Conservation (phyloP, 306 rosid genomes). For the Acacia acuminata region DNA sequence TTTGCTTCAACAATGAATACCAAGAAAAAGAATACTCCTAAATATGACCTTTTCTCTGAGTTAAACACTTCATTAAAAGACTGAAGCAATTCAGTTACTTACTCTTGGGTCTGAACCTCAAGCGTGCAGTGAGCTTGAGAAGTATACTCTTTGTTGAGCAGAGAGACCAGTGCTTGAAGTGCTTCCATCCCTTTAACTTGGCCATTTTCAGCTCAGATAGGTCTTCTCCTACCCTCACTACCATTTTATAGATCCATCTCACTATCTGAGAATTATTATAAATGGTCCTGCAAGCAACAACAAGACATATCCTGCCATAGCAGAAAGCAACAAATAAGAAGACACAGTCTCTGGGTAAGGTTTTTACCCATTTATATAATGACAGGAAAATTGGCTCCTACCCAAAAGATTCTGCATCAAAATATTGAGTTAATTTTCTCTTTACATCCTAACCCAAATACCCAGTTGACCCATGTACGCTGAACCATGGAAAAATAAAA, state of each 20-base stretch:
- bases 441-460: background rate
- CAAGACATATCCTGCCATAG: constrained; percentile 44
- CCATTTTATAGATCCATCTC: constrained; percentile 48
- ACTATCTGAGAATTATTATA: constrained; percentile 31
- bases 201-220: constrained; percentile 51
- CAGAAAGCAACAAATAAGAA: constrained; percentile 53
- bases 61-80: background rate
- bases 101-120: constrained; percentile 56
- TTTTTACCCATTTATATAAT: constrained; percentile 7
- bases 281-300: constrained; percentile 29
- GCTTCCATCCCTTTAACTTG: constrained; percentile 47
- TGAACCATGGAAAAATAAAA: background rate
- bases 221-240: constrained; percentile 19
- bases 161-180: constrained; percentile 54
- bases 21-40: background rate
- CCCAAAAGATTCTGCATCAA: background rate
- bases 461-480: background rate
- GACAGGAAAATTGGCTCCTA: constrained; percentile 16
- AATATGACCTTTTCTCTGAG: background rate
- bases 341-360: constrained; percentile 42
- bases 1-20: background rate
- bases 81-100: constrained; percentile 26
- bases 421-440: background rate
- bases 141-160: constrained; percentile 53
- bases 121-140: constrained; percentile 44